Percentiles rank a stretch among this genome's conserved stretches.
phyloP scores from a whole-genome alignment of 2,329 filamentous ascomycete species.

The Chaetoscypha palmicola region DNA sequence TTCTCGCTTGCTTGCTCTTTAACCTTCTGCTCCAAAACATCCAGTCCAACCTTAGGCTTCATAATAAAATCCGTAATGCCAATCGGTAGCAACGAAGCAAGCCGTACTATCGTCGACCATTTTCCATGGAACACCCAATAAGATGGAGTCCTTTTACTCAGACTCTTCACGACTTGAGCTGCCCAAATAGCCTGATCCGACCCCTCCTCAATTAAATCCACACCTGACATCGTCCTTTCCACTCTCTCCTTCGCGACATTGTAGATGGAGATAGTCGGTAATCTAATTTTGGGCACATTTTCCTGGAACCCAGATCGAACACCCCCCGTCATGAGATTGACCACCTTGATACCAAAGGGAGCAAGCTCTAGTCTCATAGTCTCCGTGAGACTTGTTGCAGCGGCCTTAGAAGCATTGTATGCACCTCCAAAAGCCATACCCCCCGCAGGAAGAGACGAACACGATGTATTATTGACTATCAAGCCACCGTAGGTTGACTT shows the following conservation, averaged over 20 bases:
- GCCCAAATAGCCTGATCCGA: slow-evolving; percentile 16
- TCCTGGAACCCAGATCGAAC: background rate
- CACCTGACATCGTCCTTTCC: slow-evolving; percentile 10
- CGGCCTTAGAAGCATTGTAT: slow-evolving; percentile 21
- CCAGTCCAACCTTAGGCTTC: slow-evolving; percentile 5
- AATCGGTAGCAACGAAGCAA: slow-evolving; percentile 14
- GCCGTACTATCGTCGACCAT: slow-evolving; percentile 5
- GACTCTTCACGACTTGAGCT: slow-evolving; percentile 10
- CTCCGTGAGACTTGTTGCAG: slow-evolving; percentile 18
- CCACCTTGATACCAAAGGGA: slow-evolving; percentile 19
- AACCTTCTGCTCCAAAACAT: slow-evolving; percentile 6
- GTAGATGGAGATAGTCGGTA: slow-evolving; percentile 16
- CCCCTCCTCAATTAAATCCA: slow-evolving; percentile 3
- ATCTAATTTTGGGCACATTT: background rate
- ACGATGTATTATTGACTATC: slow-evolving; percentile 39
- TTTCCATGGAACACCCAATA: slow-evolving; percentile 14
- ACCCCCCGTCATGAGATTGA: slow-evolving; percentile 18
- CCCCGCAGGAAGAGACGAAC: slow-evolving; percentile 15
- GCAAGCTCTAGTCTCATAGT: slow-evolving; percentile 15
- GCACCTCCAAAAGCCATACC: slow-evolving; percentile 13
- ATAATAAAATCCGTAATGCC: slow-evolving; percentile 8
- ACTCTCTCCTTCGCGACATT: slow-evolving; percentile 9
- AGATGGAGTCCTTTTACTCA: slow-evolving; percentile 12
- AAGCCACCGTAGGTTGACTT: slow-evolving; percentile 28
- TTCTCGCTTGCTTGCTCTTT: too few species aligned